Evolutionary conservation across 2,329 filamentous ascomycete species (phyloP), one percentile per base, ranked within the genome.

Genomic region (Ceratocystis ficicola): DNA sequence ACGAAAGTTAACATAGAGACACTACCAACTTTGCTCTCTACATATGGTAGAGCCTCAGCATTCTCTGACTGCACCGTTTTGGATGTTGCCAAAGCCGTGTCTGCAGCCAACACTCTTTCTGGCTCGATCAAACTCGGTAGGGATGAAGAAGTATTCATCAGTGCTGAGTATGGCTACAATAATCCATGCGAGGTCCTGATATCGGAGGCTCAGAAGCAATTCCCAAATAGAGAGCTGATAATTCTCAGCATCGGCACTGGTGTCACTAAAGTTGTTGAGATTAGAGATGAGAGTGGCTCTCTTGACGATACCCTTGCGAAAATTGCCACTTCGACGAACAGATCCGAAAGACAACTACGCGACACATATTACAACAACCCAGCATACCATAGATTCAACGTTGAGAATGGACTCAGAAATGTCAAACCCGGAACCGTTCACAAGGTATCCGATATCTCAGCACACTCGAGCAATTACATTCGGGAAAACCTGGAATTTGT

Each of bases 181-280:
- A 75, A 75, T 57, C 73, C 73, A 28, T 71, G 70, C 59, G 69
- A 72, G 30, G 68, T 72, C 1, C 68, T 75, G 12, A 70, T 74
- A 5, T 63, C 69, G 2, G 73, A 73, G 59, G 73, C 73, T 5
- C 41, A 66, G 55, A 57, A 44, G 1, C 66, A 70, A 55, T 74
- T 71, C 52, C 72, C 71, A 10, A 50, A 8, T 44, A 63, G 44
- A 25, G 68, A 32, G 30, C 12, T 65, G 15, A 69, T 63, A 12
- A 36, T 72, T 22, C 68, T 72, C 1, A 73, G 72, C 48, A 71
- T 73, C 28, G 71, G 72, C 5, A 73, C 72, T 0, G 72, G 72
- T 2, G 63, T 71, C 7, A 69, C 70, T 7, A 30, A 69, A 5
- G 68, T 71, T 15, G 69, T 70, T 17, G 44, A 36, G 0, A 68